These are phyloP conservation scores for Gracilaria gracilis DNA, from an alignment of 23 red algal genomes.

Conservation along the genomic window DNA sequence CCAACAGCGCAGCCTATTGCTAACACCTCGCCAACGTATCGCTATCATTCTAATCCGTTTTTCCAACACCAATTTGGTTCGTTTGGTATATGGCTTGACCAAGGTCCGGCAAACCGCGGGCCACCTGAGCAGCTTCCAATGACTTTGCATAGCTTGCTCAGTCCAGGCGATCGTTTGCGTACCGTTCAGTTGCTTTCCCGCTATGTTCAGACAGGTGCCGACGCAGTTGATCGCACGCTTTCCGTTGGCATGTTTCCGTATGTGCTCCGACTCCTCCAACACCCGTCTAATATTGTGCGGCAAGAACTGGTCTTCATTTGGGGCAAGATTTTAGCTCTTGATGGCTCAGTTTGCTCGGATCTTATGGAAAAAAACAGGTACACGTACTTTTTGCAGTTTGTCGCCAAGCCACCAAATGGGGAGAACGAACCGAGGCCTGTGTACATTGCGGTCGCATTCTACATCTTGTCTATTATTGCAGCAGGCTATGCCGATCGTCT, in stretches of 20 bases:
- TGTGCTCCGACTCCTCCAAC: conserved; percentile 80
- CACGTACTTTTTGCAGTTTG: conserved; percentile 79
- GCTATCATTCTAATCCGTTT: conserved; percentile 63
- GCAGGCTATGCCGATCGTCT: conserved; percentile 55
- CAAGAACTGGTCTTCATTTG: conserved; percentile 98
- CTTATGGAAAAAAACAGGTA: conserved; percentile 81
- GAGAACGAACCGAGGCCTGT: conserved; percentile 49
- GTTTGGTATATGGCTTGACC: conserved; percentile 93
- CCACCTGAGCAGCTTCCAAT: conserved; percentile 96
- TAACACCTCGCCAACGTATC: background rate
- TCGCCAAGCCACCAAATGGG: conserved; percentile 32
- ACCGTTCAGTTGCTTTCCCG: conserved; percentile 89
- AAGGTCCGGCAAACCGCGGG: conserved; percentile 74
- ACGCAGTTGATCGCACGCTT: conserved; percentile 82
- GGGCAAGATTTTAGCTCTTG: conserved; percentile 92
- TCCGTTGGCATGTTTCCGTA: conserved; percentile 99
- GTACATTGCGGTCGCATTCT: conserved; percentile 79
- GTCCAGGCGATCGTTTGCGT: conserved; percentile 71
- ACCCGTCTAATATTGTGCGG: conserved; percentile 49
- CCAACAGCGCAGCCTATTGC: background rate
- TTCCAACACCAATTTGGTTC: conserved; percentile 94
- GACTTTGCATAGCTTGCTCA: conserved; percentile 89
- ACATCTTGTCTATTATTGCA: conserved; percentile 80
- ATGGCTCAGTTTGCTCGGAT: conserved; percentile 79
- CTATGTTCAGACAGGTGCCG: conserved; percentile 87